Base-by-base conservation (phyloP, 805 yeast species). In the Lipomyces chichibuensis region DNA sequence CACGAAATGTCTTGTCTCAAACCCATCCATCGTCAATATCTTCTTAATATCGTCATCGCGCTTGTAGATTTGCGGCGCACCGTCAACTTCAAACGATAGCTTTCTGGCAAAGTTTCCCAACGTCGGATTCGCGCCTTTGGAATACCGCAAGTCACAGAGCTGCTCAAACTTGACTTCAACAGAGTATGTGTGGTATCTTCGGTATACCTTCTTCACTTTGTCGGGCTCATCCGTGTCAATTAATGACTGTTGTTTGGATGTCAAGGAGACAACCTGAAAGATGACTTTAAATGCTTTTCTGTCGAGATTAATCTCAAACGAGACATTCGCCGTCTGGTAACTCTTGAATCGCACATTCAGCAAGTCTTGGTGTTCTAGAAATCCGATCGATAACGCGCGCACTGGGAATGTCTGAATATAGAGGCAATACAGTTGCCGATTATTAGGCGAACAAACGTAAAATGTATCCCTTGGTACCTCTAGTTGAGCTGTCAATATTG, bases 311-410 rank as follows among this genome's bases (percentile, higher is more conserved):
- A 52, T 17, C 20, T 52, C 55, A 14, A 52, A 8, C 17, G 33
- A 25, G 55, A 52, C 55, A 17, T 25, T 52, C 11, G 55, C 27
- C 33, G 33, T 23, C 33, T 25, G 32, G n/a, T 52, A 7, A 0
- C n/a, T 52, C 55, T 52, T 52, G n/a, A 52, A 52, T 13, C 55
- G 33, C n/a, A 52, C 55, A 17, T 52, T 52, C 55, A 52, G 6
- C 17, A 52, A n/a, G 23, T 25, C 55, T 25, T 25, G 55, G 11
- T 14, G 14, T 11, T 52, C 55, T 25, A 52, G 55, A 52, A 25
- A 52, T 25, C 55, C 55, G 29, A 52, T 25, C 4, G 55, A 52
- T 23, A 52, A 14, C 7, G 55, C 6, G 9, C 33, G 29, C 2
- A 9, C 27, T 13, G 29, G 17, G 33, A 52, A 25, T 25, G 33